Percentiles rank a stretch among this genome's conserved stretches.
These are phyloP conservation scores for Paecilomyces dactylethromorphus DNA, from an alignment of 2,329 filamentous ascomycete species.

Conservation along the genomic window DNA sequence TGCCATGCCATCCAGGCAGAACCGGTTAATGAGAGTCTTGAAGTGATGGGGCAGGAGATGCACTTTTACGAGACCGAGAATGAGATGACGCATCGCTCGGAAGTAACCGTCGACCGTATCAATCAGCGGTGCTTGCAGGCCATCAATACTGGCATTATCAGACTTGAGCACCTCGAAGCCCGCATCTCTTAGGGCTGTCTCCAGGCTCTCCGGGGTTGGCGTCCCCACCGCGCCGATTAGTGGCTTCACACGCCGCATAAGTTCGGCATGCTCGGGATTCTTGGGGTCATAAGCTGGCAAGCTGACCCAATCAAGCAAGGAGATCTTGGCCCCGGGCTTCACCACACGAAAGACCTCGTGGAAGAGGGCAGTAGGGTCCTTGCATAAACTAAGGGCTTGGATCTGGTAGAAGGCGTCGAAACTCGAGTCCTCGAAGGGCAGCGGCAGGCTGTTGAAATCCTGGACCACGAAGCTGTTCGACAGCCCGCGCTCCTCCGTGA, in stretches of 20 bases:
- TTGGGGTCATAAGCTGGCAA: conserved; percentile 43
- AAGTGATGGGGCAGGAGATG: conserved; percentile 45
- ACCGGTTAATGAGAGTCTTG: conserved; percentile 47
- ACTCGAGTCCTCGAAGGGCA: conserved; percentile 43
- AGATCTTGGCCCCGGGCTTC: conserved; percentile 46
- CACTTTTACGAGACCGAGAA: conserved; percentile 44
- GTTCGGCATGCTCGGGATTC: conserved; percentile 42
- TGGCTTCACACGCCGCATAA: conserved; percentile 51
- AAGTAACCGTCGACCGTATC: conserved; percentile 51
- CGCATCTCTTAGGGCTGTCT: conserved; percentile 40
- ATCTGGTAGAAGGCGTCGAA: conserved; percentile 53
- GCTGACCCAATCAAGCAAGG: conserved; percentile 49
- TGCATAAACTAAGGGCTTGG: conserved; percentile 51
- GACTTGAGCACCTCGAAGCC: conserved; percentile 44
- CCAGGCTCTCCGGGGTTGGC: conserved; percentile 43
- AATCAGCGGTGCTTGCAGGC: conserved; percentile 47
- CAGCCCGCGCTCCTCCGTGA: conserved; percentile 40
- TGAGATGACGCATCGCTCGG: conserved; percentile 44
- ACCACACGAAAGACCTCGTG: conserved; percentile 44
- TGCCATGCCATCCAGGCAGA: conserved; percentile 49
- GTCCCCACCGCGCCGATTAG: conserved; percentile 51
- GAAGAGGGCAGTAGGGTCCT: conserved; percentile 43
- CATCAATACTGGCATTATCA: conserved; percentile 48
- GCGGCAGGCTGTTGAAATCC: conserved; percentile 47
- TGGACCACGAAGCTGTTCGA: conserved; percentile 44